phyloP scores from a whole-genome alignment of 2,329 filamentous ascomycete species.

The Xylariaceae sp. region DNA sequence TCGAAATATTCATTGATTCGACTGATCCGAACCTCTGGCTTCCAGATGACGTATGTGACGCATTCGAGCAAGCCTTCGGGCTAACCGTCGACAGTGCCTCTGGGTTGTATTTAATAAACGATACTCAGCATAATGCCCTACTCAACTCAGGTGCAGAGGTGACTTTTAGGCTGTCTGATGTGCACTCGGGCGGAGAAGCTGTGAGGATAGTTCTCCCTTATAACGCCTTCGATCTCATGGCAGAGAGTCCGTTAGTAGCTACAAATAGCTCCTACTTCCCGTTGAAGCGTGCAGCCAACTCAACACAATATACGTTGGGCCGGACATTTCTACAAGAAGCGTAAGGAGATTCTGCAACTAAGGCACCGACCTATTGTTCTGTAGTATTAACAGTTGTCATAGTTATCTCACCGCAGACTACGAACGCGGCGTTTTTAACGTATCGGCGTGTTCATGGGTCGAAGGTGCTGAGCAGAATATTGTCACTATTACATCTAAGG shows the following conservation, averaged over 20 bases:
- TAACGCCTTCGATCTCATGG: slow-evolving; percentile 42
- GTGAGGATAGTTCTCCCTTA: slow-evolving; percentile 43
- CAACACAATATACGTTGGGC: slow-evolving; percentile 44
- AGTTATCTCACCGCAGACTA: slow-evolving; percentile 48
- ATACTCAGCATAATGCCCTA: slow-evolving; percentile 40
- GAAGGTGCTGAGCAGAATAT: slow-evolving; percentile 42
- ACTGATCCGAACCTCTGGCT: slow-evolving; percentile 46
- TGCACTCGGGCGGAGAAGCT: slow-evolving; percentile 39
- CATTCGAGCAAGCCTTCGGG: slow-evolving; percentile 44
- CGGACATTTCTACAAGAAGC: slow-evolving; percentile 46
- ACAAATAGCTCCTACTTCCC: slow-evolving; percentile 43
- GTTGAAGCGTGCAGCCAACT: slow-evolving; percentile 42
- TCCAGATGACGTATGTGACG: slow-evolving; percentile 40
- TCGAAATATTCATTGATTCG: slow-evolving; percentile 46
- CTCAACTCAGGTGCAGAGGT: slow-evolving; percentile 43
- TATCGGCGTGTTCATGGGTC: slow-evolving; percentile 45
- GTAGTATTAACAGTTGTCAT: slow-evolving; percentile 14
- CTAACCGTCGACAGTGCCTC: slow-evolving; percentile 36
- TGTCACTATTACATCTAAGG: slow-evolving; percentile 38
- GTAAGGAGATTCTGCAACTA: slow-evolving; percentile 28
- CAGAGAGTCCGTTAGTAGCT: slow-evolving; percentile 38
- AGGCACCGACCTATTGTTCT: not conserved
- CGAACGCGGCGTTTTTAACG: slow-evolving; percentile 47
- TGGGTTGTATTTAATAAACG: slow-evolving; percentile 45
- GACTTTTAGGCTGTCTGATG: slow-evolving; percentile 43